A percentile compares a stretch with the other conserved stretches of the same genome.
Conservation (phyloP, 805 yeast species). For the Myxozyma melibiosi region DNA sequence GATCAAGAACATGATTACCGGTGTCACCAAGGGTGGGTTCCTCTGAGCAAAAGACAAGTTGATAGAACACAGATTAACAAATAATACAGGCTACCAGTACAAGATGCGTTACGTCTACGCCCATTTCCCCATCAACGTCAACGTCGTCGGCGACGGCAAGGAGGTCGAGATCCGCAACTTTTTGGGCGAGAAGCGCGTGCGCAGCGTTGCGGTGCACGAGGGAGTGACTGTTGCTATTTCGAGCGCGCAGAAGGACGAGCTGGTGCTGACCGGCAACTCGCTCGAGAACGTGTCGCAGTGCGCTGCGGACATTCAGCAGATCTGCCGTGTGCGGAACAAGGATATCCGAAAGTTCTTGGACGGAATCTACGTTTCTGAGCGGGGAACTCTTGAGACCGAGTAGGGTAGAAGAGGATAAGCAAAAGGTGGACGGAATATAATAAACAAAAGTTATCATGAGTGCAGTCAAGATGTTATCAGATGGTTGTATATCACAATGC, state of each 20-base stretch:
- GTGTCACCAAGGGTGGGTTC: constrained; percentile 89
- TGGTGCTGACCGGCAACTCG: constrained; percentile 90
- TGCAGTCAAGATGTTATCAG: neutral
- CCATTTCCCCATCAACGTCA: constrained; percentile 99
- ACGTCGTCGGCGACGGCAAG: constrained; percentile 76
- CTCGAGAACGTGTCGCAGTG: constrained; percentile 96
- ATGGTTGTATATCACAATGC: too few relatives aligned
- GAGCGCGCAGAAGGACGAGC: constrained; percentile 88
- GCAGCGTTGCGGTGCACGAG: constrained; percentile 80
- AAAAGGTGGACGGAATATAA: neutral
- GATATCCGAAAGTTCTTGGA: constrained; percentile 99
- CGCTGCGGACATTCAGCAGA: constrained; percentile 97
- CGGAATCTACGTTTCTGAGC: constrained; percentile 99
- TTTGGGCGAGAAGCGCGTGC: constrained; percentile 98
- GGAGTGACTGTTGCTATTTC: constrained; percentile 89
- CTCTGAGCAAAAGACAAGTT: too few relatives aligned
- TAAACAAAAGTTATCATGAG: neutral
- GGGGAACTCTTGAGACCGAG: constrained; percentile 82
- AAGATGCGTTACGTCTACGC: constrained; percentile 99
- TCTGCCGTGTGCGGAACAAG: constrained; percentile 98
- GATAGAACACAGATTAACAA: too few relatives aligned
- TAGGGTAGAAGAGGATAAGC: constrained; percentile 8
- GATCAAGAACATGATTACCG: constrained; percentile 90
- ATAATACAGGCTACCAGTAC: constrained; percentile 73
- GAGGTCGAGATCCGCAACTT: constrained; percentile 97